Conservation (phyloP, 139 green algal species). For the Yamagishiella unicocca region DNA sequence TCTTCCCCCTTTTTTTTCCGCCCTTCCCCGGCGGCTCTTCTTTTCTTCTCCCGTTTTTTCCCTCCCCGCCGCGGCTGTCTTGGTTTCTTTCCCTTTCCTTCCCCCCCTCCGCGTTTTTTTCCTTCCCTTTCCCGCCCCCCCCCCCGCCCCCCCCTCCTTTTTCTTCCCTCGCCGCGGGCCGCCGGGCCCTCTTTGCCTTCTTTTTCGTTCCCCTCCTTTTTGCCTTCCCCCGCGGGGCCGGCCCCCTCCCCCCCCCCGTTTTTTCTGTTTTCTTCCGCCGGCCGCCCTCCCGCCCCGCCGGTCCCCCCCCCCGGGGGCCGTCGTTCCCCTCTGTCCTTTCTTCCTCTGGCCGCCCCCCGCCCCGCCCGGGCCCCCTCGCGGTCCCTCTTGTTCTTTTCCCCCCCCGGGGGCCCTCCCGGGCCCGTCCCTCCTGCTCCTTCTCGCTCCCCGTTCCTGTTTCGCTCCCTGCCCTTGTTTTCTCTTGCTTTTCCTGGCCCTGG, state of each 20-base stretch:
- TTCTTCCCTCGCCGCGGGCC: background rate
- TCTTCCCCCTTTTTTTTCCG: too few relatives aligned
- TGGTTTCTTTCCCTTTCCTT: background rate
- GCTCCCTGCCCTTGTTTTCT: background rate
- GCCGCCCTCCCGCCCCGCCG: too few relatives aligned
- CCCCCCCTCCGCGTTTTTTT: background rate
- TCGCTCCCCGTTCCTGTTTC: too few relatives aligned
- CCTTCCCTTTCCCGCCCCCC: background rate
- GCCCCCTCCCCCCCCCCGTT: too few relatives aligned
- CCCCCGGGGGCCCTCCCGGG: too few relatives aligned
- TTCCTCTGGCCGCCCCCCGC: background rate
- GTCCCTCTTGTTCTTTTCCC: background rate
- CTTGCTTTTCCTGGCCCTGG: background rate
- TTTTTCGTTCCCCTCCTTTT: background rate
- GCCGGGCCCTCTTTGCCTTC: background rate
- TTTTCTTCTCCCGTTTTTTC: background rate
- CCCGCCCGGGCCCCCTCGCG: too few relatives aligned
- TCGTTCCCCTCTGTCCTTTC: background rate
- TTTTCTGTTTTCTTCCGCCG: too few relatives aligned
- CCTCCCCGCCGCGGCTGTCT: background rate
- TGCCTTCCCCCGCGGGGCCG: too few relatives aligned
- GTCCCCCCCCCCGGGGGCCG: too few relatives aligned
- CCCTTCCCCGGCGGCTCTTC: background rate
- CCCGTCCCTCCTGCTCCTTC: background rate
- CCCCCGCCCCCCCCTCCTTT: background rate